Evolutionary conservation across 2,329 filamentous ascomycete species (phyloP).

Genomic region (Torrubiellomyces zombiae): DNA sequence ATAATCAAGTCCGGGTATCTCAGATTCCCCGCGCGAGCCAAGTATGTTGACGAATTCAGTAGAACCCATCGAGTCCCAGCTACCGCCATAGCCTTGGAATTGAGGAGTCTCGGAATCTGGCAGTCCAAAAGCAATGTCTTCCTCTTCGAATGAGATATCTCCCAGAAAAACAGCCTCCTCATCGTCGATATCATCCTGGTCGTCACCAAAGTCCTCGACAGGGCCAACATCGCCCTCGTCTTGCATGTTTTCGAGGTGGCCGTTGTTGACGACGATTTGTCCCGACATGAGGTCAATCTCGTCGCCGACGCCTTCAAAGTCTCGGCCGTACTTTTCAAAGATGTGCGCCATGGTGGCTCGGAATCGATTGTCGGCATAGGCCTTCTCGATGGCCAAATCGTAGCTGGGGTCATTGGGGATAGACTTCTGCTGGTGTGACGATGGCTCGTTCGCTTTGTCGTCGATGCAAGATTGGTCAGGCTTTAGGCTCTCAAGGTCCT

Average conservation of each 20-base stretch:
- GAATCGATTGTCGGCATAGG: conserved; percentile 51
- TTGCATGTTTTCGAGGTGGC: conserved; percentile 53
- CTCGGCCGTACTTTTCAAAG: conserved; percentile 71
- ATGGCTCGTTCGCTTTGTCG: conserved; percentile 30
- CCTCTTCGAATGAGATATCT: conserved; percentile 13
- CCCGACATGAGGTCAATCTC: conserved; percentile 77
- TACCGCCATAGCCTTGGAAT: no score
- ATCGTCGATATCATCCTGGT: conserved; percentile 17
- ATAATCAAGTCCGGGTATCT: no score
- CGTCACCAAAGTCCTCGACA: conserved; percentile 8
- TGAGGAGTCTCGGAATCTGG: neutral
- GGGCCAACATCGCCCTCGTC: conserved; percentile 32
- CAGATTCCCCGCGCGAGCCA: no score
- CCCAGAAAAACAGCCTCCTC: conserved; percentile 18
- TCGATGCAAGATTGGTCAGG: no score
- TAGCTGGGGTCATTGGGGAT: conserved; percentile 32
- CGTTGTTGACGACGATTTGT: conserved; percentile 76
- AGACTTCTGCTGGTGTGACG: conserved; percentile 29
- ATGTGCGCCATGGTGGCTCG: conserved; percentile 79
- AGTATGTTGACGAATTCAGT: no score
- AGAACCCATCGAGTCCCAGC: no score
- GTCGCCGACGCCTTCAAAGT: conserved; percentile 72
- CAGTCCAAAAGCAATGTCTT: no score
- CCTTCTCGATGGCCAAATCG: conserved; percentile 43
- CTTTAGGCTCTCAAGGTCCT: no score